Conservation (phyloP, 495 filamentous ascomycete species). For the Penicillium fimorum region DNA sequence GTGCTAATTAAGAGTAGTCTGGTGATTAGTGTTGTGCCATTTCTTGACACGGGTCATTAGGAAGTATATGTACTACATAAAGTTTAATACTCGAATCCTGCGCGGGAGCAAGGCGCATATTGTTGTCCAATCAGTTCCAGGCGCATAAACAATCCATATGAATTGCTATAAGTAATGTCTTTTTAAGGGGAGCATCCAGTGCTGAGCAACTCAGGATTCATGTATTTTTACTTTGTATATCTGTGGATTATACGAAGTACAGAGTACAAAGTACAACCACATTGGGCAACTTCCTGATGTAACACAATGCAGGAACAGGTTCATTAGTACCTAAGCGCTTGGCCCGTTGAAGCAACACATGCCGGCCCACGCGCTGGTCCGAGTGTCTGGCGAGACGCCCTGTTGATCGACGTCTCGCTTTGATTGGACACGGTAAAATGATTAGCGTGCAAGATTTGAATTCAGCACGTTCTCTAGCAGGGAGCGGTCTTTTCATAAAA, state of each 20-base stretch:
- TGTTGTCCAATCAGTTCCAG: neutral
- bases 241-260: neutral
- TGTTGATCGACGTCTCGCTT: constrained; percentile 1
- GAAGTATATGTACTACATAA: neutral
- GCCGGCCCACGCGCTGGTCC: constrained; percentile 25
- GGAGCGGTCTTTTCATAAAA: neutral
- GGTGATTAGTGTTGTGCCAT: neutral
- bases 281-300: constrained; percentile 13
- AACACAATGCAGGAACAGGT: constrained; percentile 7
- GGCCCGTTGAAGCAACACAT: constrained; percentile 19
- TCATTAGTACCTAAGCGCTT: constrained; percentile 8
- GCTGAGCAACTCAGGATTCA: neutral
- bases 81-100: neutral
- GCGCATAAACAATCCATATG: neutral
- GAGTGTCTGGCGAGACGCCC: constrained; percentile 19
- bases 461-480: constrained; percentile 13
- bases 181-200: neutral
- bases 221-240: neutral
- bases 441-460: constrained; percentile 4
- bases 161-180: neutral
- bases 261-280: neutral
- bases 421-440: constrained; percentile 8
- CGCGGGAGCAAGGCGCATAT: neutral
- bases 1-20: neutral
- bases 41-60: neutral